phyloP scores from a whole-genome alignment of 768 basidiomycete species.

The Tricholoma matsutake region DNA sequence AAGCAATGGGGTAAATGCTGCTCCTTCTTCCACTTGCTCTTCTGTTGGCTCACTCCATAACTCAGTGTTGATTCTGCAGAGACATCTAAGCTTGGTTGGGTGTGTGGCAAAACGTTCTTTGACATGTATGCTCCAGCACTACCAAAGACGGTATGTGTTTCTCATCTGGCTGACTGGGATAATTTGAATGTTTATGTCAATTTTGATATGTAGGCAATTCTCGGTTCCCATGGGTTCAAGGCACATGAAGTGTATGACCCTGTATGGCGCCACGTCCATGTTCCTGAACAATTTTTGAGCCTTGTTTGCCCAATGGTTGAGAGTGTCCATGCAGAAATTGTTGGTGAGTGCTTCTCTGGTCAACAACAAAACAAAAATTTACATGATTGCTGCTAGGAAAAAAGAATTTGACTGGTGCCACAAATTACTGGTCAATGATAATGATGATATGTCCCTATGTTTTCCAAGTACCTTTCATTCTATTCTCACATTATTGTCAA shows the following conservation, averaged over 20 bases:
- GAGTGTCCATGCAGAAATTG: slow-evolving; percentile 12
- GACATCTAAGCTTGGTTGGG: slow-evolving; percentile 26
- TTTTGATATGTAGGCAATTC: slow-evolving; percentile 19
- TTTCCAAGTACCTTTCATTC: slow-evolving; percentile 14
- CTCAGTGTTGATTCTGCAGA: slow-evolving; percentile 17
- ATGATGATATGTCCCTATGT: slow-evolving; percentile 17
- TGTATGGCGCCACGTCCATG: slow-evolving; percentile 19
- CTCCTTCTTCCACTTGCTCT: neutral
- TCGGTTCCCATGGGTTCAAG: slow-evolving; percentile 23
- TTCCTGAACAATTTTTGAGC: slow-evolving; percentile 21
- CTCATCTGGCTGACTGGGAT: neutral
- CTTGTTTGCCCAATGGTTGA: slow-evolving; percentile 29
- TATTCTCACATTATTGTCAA: neutral
- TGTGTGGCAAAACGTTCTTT: slow-evolving; percentile 16
- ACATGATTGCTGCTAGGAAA: slow-evolving; percentile 5
- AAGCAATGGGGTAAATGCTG: slow-evolving; percentile 21
- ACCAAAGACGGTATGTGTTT: slow-evolving; percentile 17
- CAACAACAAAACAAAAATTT: neutral
- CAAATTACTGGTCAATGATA: slow-evolving; percentile 25
- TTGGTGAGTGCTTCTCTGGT: slow-evolving; percentile 9
- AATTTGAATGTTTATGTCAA: neutral
- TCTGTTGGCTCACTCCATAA: neutral
- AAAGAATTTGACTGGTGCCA: slow-evolving; percentile 18
- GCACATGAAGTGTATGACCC: slow-evolving; percentile 23
- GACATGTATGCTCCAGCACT: slow-evolving; percentile 22